Percentiles rank a stretch among this genome's conserved stretches.
Conservation (phyloP, 768 basidiomycete genomes). For the Boletus subparvulus region DNA sequence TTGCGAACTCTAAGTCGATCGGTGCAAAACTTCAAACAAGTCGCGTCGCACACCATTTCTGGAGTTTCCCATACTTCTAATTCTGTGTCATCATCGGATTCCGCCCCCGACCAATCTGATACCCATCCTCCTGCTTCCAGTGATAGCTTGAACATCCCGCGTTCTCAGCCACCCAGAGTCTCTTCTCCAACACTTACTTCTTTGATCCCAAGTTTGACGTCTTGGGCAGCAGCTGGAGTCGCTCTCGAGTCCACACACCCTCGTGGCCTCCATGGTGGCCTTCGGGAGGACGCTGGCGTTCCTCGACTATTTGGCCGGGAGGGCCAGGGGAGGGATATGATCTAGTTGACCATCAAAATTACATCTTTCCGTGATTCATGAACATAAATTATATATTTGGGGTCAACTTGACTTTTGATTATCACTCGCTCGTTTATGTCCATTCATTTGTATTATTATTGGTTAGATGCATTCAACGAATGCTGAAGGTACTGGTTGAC, state of each 20-base stretch:
- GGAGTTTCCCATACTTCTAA: slow-evolving; percentile 13
- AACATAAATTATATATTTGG: slow-evolving; percentile 3
- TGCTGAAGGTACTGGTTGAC: neutral
- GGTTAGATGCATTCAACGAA: neutral
- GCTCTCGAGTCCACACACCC: slow-evolving; percentile 18
- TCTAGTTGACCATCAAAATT: slow-evolving; percentile 12
- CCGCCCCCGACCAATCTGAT: slow-evolving; percentile 1
- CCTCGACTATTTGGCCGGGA: slow-evolving; percentile 29
- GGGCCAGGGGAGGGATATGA: slow-evolving; percentile 17
- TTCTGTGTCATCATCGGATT: slow-evolving; percentile 9
- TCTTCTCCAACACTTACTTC: slow-evolving; percentile 22
- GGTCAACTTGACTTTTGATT: neutral
- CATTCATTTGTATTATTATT: slow-evolving; percentile 18
- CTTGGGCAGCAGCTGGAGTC: slow-evolving; percentile 33
- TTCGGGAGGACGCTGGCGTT: slow-evolving; percentile 21
- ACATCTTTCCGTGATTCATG: neutral
- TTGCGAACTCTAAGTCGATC: slow-evolving; percentile 54
- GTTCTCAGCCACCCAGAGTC: slow-evolving; percentile 23
- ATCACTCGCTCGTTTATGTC: neutral
- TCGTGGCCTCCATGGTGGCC: slow-evolving; percentile 3
- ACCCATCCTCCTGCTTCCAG: neutral
- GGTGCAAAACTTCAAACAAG: slow-evolving; percentile 48
- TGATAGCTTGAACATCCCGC: slow-evolving; percentile 9
- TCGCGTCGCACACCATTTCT: slow-evolving; percentile 31
- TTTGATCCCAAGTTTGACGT: slow-evolving; percentile 34